phyloP scores from a whole-genome alignment of 73 alveolate species.

The Urostyla sp. region DNA sequence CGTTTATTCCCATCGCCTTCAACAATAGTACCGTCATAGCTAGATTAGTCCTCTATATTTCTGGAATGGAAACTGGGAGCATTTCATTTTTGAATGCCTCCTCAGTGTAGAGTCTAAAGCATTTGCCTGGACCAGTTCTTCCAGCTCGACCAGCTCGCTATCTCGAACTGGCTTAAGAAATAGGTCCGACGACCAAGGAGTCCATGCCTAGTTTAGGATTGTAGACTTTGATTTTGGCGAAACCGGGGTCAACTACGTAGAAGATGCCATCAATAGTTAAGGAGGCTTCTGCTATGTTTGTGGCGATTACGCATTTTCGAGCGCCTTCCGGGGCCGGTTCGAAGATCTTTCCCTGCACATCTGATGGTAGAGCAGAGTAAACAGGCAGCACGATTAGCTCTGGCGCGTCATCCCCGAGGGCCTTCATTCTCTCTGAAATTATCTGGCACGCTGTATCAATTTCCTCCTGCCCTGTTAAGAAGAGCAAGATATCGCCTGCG shows the following conservation, averaged over 20 bases:
- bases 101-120: conserved; percentile 97
- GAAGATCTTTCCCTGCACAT: conserved; percentile 94
- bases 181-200: conserved; percentile 94
- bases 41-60: conserved; percentile 98
- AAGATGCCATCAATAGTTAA: conserved; percentile 99
- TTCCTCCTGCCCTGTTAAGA: conserved; percentile 99
- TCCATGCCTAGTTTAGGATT: conserved; percentile 99
- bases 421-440: conserved; percentile 95
- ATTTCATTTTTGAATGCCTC: conserved; percentile 97
- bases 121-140: conserved; percentile 99
- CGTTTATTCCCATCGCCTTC: conserved; percentile 99
- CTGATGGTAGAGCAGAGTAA: conserved; percentile 98
- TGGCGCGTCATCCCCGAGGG: conserved; percentile 95
- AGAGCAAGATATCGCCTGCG: conserved; percentile 93
- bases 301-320: conserved; percentile 98
- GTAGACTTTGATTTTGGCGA: conserved; percentile 96
- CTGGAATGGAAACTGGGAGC: conserved; percentile 99
- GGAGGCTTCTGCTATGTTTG: conserved; percentile 99
- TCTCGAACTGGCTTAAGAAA: conserved; percentile 95
- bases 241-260: conserved; percentile 99
- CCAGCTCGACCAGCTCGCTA: conserved; percentile 99
- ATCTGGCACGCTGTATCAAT: conserved; percentile 99
- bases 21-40: conserved; percentile 97
- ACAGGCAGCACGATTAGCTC: conserved; percentile 97
- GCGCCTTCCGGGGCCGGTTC: conserved; percentile 99